A percentile compares a stretch with the other conserved stretches of the same genome.
phyloP scores from a whole-genome alignment of 768 basidiomycete species.

The Gloeopeniophorella convolvens region DNA sequence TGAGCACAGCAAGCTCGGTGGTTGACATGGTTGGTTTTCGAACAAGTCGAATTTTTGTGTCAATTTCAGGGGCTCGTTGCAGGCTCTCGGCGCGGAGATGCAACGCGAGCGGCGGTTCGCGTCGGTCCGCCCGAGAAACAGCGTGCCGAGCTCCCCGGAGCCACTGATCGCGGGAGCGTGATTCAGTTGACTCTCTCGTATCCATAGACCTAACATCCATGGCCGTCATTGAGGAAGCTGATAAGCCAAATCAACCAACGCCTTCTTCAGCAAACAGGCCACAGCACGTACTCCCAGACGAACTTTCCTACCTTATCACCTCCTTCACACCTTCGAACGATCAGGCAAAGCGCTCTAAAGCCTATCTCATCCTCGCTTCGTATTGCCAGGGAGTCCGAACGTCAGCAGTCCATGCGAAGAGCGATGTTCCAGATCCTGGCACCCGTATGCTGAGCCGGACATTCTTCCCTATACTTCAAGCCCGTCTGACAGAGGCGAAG shows the following conservation, averaged over 20 bases:
- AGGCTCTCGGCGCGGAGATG: too few relatives aligned
- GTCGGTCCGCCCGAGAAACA: too few relatives aligned
- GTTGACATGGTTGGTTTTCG: too few relatives aligned
- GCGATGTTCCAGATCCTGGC: constrained; percentile 35
- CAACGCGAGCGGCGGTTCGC: too few relatives aligned
- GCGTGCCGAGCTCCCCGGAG: too few relatives aligned
- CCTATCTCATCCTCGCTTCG: constrained; percentile 61
- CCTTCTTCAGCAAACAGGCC: background rate
- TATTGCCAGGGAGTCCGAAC: constrained; percentile 56
- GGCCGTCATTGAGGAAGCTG: constrained; percentile 11
- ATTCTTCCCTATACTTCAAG: constrained; percentile 45
- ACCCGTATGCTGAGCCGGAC: constrained; percentile 43
- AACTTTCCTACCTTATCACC: constrained; percentile 17
- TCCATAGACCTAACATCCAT: too few relatives aligned
- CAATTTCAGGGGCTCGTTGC: too few relatives aligned
- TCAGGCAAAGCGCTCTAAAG: constrained; percentile 46
- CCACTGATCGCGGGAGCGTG: too few relatives aligned
- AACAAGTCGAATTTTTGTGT: too few relatives aligned
- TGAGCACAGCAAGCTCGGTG: too few relatives aligned
- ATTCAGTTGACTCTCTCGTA: too few relatives aligned
- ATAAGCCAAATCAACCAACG: background rate
- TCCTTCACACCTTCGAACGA: constrained; percentile 16
- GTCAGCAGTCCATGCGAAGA: constrained; percentile 30
- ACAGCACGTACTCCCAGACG: constrained; percentile 17
- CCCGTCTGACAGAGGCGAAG: constrained; percentile 48